Base-by-base conservation (phyloP, 1,284 basidiomycete genomes). In the Cutaneotrichosporon sp. region DNA sequence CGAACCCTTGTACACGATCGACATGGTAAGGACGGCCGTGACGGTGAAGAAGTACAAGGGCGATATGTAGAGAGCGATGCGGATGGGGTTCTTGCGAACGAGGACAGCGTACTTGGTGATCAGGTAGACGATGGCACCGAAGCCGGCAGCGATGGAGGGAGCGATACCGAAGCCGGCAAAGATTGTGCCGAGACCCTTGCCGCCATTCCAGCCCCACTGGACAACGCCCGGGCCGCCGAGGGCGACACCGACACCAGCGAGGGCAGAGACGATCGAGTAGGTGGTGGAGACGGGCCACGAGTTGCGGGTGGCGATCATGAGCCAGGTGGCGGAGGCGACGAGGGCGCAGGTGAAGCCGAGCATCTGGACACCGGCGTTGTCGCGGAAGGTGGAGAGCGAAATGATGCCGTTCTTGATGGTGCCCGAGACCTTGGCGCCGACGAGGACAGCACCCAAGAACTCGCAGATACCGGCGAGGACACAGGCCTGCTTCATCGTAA, bases 371-470 rank as follows among this genome's bases (percentile, higher is more conserved):
- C 79, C 81, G 8, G 82, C 69, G 63, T 83, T 79, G 59, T 70
- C 69, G 22, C 76, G 54, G 76, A 84, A 84, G 4, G 72, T 64
- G 8, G 67, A 60, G 45, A 72, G 52, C 6, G 68, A 67, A 47
- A 72, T 81, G 67, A 82, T 83, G 45, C 80, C 80, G 66, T 82
- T 82, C 68, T 82, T 82, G 76, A 83, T 81, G 4, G 82, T 83
- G 33, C 78, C 74, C 4, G 78, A 64, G 8, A 80, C 79, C 52
- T 80, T 77, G 24, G 79, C 76, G n/a, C 81, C 82, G 24, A 79
- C 81, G 1, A 79, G 69, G 5, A 82, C 77, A 0, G 80, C 81
- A 24, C 77, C 77, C 2, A 81, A 62, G 66, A 82, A 82, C 59
- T 83, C 82, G 60, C 77, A 80, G 24, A 82, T 56, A 2, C 73